Base-by-base conservation (phyloP, 2,329 filamentous ascomycete species). In the Cladosporium oxysporum region DNA sequence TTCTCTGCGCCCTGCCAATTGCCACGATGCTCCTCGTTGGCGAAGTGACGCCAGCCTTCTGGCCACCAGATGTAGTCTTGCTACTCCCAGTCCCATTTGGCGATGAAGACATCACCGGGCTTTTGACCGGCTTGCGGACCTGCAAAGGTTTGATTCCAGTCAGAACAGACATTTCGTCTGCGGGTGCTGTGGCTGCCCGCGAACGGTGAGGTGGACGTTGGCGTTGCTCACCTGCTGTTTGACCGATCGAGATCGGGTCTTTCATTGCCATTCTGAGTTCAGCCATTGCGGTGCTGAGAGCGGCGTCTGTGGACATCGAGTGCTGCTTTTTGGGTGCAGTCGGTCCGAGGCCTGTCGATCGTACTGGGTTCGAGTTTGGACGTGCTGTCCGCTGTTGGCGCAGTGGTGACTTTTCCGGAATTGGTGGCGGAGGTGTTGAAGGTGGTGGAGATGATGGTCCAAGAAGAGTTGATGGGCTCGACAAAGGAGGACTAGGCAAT, bases 361-460 rank as follows among this genome's bases (percentile, higher is more conserved):
- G 37, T 5, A 53, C 55, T 58, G 62, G 62, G 10, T 64, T 47
- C 29, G 53, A 58, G 11, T 37, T 59, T 7, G 62, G 62, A 8
- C 62, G 41, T 16, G 18, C n/a, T 29, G 50, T 6, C 1, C 52
- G 50, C n/a, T 55, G 61, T 29, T 50, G 53, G 4, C 62, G 53
- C 29, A 64, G 7, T 28, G 69, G 66, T 53, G 69, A 69, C 21
- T 67, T 69, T 5, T 69, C 63, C 5, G 69, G 70, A 2, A 70
- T 53, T 5, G 69, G 66, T 21, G 71, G 71, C 33, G 68, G 71
- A 18, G 60, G 58, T 33, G 60, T 49, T 37, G 18, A 50, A 26
- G 62, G 62, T 41, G 62, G 62, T 21, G 62, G 53, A 7, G 62
- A 64, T 5, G 41, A 23, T 21, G 55, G 44, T 1, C 62, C 62